A percentile compares a stretch with the other conserved stretches of the same genome.
These are phyloP conservation scores for Ambrosia artemisiifolia DNA, from an alignment of 129 eudicot genomes.

Conservation along the genomic window DNA sequence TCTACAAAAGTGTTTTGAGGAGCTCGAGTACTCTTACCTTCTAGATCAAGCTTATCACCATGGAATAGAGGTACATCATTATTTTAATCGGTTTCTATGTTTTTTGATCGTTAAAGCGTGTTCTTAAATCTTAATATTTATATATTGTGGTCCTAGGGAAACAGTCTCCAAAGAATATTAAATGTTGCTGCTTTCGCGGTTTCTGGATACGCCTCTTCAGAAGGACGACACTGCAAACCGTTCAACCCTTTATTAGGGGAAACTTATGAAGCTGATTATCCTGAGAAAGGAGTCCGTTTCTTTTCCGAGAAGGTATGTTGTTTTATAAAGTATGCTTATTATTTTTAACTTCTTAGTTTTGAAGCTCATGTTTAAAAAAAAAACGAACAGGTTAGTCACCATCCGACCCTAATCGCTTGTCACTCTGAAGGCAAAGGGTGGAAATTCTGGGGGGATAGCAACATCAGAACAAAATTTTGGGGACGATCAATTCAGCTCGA, in stretches of 20 bases:
- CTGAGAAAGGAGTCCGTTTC: slow-evolving; percentile 82
- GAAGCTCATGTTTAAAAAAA: too few relatives aligned
- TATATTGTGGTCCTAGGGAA: slow-evolving; percentile 48
- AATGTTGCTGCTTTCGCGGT: slow-evolving; percentile 95
- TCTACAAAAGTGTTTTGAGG: slow-evolving; percentile 86
- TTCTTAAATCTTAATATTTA: not conserved
- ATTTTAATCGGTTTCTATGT: not conserved
- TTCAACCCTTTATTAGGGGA: slow-evolving; percentile 95
- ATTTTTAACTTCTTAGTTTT: too few relatives aligned
- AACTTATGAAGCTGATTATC: slow-evolving; percentile 95
- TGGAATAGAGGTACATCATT: slow-evolving; percentile 57
- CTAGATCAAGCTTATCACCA: slow-evolving; percentile 78
- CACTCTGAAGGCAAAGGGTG: slow-evolving; percentile 92
- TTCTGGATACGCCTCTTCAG: slow-evolving; percentile 91
- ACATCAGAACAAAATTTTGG: slow-evolving; percentile 78
- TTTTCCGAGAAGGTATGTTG: slow-evolving; percentile 83
- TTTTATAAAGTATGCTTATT: too few relatives aligned
- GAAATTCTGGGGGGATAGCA: slow-evolving; percentile 88
- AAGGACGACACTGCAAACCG: slow-evolving; percentile 85
- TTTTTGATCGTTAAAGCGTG: not conserved
- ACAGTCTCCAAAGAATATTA: slow-evolving; percentile 64
- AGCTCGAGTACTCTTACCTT: slow-evolving; percentile 85
- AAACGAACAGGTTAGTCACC: slow-evolving; percentile 81
- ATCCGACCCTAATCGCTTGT: slow-evolving; percentile 88
- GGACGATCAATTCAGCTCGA: slow-evolving; percentile 86